Evolutionary conservation across 2,329 filamentous ascomycete genomes (phyloP), one percentile per base, ranked within the genome.

Genomic region (Biscogniauxia marginata): DNA sequence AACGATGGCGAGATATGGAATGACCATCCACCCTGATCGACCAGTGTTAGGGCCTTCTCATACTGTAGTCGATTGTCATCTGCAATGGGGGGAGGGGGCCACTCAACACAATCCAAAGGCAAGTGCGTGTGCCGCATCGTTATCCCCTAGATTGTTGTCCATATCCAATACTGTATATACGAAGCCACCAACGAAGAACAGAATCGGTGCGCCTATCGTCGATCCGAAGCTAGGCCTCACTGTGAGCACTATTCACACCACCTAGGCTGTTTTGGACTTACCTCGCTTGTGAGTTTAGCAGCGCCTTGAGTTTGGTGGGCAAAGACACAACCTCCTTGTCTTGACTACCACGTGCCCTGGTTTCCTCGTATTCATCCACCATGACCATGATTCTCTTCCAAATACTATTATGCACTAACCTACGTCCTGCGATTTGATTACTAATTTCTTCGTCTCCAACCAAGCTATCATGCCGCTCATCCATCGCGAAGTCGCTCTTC

Each of bases 91-190:
- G n/a, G n/a, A n/a, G n/a, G n/a, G n/a, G n/a, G n/a, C n/a, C n/a
- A n/a, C n/a, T n/a, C 64, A 59, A 72, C 70, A 72, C 59, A 71
- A 65, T n/a, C 69, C 70, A 50, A 71, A 71, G 3, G 67, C 70
- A 16, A 72, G 54, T 4, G 68, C 66, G 23, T 71, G 69, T 3
- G 67, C 66, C 0, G 65, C 69, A 34, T 71, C 68, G 34, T 71
- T 67, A 25, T 71, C 70, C 3, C 64, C 68, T 0, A 71, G 51
- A 9, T 58, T 65, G 13, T 62, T 65, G 7, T 64, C 63, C 9
- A 65, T 62, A 30, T 70, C 67, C 13, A 71, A 50, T 1, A 70
- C 66, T 4, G 66, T 71, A 39, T 70, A 70, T 4, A 70, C 58
- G 25, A 70, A 71, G 0, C 67, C 62, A 1, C 68, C 68, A 4